Conservation (phyloP, 2,329 filamentous ascomycete species). For the Phaeosphaeriaceae sp. region DNA sequence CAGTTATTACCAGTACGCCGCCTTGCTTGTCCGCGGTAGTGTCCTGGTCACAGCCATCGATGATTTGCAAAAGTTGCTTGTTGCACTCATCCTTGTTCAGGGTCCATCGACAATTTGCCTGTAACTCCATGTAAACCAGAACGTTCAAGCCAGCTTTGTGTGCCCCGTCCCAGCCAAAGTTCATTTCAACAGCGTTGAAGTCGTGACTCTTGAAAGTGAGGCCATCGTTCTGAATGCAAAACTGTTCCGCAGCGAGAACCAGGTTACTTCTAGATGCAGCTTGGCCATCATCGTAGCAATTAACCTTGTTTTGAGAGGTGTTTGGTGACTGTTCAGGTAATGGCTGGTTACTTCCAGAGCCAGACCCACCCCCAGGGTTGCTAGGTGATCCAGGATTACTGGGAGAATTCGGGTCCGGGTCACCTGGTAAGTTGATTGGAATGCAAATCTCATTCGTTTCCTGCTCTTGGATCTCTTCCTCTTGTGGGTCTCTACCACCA, state of each 20-base stretch:
- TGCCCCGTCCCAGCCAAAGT: constrained; percentile 1
- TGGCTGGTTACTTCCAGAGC: not conserved
- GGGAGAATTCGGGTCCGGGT: constrained; percentile 4
- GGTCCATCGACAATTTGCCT: constrained; percentile 4
- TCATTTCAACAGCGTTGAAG: too few species aligned
- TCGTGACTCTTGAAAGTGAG: not conserved
- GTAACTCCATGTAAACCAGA: constrained; percentile 1
- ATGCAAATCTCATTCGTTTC: constrained; percentile 1
- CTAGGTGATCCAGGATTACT: not conserved
- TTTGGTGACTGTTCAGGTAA: constrained; percentile 3
- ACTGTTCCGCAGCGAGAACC: not conserved
- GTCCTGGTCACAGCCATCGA: constrained; percentile 7
- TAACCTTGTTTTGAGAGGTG: constrained; percentile 5
- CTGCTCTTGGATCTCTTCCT: constrained; percentile 26
- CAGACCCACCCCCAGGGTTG: not conserved
- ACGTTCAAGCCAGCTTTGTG: not conserved
- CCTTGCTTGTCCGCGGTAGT: constrained; percentile 6
- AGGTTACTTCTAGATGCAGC: not conserved
- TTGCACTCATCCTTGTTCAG: constrained; percentile 4
- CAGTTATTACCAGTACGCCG: constrained; percentile 7
- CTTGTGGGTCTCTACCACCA: constrained; percentile 38
- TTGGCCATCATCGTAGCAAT: constrained; percentile 11
- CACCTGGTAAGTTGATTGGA: constrained; percentile 1
- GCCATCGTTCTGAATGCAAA: not conserved
- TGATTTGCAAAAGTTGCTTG: constrained; percentile 9